Base-by-base conservation (phyloP, 2,329 filamentous ascomycete species). In the Bipolaris cookei region DNA sequence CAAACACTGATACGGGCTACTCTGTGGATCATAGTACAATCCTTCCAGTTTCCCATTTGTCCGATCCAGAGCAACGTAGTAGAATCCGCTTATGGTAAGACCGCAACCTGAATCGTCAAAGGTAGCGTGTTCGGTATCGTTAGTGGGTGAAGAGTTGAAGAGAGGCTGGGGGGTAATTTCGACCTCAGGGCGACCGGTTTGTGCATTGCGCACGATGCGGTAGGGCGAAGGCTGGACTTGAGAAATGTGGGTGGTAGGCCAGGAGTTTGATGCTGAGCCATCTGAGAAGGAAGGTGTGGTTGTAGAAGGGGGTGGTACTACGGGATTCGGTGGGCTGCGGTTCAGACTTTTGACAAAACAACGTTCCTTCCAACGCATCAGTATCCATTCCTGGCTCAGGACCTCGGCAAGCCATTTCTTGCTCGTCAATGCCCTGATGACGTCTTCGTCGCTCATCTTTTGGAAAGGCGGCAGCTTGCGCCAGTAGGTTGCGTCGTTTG, bases 311-410 rank as follows among this genome's bases (percentile, higher is more conserved):
- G 61, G 56, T 5, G 68, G 55, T n/a, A 59, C 58, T 32, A 63
- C 43, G 14, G 64, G 62, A 35, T 63, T 46, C 13, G 54, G 39
- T 35, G 59, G 68, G 21, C 60, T 63, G 18, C 57, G 52, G 25
- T 67, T 65, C 8, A 75, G 63, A 4, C 67, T 68, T 48, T 74
- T 76, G 38, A 82, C 77, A 57, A 83, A 82, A 62, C 80, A 82
- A 13, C 77, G 75, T 67, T 83, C 83, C 67, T 85, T 85, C 82
- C 82, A 84, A 25, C 83, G 77, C 82, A 85, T 84, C 44, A 84
- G 77, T 21, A 85, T 76, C 76, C 81, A 84, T n/a, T 83, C 77
- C 28, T 77, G 68, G 42, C 72, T 72, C 14, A 83, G 67, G 5
- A 71, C 69, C 8, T 71, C 61, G 1, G 54, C 54, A 50, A 70